phyloP scores from a whole-genome alignment of 176 grass and related monocot genomes.

The Hsuehochloa calcarea region DNA sequence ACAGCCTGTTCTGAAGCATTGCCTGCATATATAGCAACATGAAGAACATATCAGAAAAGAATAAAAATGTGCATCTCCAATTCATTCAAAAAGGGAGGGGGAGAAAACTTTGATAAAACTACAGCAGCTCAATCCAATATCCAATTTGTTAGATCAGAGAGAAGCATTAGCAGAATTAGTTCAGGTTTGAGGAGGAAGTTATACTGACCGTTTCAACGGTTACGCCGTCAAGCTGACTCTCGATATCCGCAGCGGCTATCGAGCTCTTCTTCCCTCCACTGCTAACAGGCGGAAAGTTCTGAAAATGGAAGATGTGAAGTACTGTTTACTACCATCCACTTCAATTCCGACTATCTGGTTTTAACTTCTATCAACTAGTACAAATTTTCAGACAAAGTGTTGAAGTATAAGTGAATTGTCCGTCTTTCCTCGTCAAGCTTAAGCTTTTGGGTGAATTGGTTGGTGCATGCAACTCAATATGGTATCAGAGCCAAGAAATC shows the following conservation, averaged over 20 bases:
- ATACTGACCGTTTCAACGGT: slow-evolving; percentile 42
- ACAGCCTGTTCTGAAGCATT: slow-evolving; percentile 44
- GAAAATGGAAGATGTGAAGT: background rate
- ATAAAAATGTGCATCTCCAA: background rate
- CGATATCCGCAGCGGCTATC: slow-evolving; percentile 41
- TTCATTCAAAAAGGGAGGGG: background rate
- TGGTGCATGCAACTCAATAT: too few relatives aligned
- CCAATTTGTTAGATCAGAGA: background rate
- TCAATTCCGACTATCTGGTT: background rate
- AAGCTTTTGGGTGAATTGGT: too few relatives aligned
- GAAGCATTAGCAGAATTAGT: background rate
- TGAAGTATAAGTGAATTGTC: too few relatives aligned
- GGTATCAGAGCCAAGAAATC: too few relatives aligned
- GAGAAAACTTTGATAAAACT: background rate
- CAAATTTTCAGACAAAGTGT: background rate
- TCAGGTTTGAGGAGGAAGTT: background rate
- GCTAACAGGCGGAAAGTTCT: slow-evolving; percentile 70
- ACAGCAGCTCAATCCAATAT: background rate
- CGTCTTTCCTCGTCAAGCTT: too few relatives aligned
- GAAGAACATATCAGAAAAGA: background rate
- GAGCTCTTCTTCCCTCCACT: slow-evolving; percentile 51
- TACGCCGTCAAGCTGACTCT: slow-evolving; percentile 40
- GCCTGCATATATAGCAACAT: slow-evolving; percentile 39
- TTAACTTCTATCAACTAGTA: background rate
- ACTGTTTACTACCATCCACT: background rate